phyloP scores from a whole-genome alignment of 371 early-diverging fungal genomes.

The Thermomucor indicae-seudaticae region DNA sequence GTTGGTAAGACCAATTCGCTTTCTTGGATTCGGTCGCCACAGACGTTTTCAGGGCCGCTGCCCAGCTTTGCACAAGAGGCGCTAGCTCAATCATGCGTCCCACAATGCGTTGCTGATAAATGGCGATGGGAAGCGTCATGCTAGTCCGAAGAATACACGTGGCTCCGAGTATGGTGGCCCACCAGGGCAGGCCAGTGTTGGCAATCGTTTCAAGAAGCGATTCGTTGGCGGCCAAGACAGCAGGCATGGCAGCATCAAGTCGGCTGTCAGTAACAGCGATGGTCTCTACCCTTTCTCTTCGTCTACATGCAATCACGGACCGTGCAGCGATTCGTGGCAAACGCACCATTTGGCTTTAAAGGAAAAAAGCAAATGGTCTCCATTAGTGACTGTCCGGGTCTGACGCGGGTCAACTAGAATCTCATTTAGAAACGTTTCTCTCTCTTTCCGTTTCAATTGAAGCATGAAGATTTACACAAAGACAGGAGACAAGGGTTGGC shows the following conservation, averaged over 20 bases:
- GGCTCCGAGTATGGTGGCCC: constrained; percentile 57
- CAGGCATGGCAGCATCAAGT: background rate
- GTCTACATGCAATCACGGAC: background rate
- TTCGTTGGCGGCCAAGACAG: constrained; percentile 43
- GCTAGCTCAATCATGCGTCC: constrained; percentile 54
- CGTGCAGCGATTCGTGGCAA: background rate
- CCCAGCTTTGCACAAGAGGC: constrained; percentile 66
- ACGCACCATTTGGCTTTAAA: background rate
- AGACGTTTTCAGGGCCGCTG: constrained; percentile 49
- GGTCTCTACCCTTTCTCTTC: background rate
- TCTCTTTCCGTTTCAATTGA: background rate
- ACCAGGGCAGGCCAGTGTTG: constrained; percentile 61
- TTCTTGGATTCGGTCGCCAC: constrained; percentile 42
- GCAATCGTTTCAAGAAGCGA: constrained; percentile 41
- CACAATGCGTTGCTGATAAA: constrained; percentile 62
- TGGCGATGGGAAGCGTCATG: constrained; percentile 73
- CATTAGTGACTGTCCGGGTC: too few species aligned
- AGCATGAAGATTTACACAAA: constrained; percentile 80
- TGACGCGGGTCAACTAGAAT: too few species aligned
- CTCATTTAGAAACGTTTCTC: background rate
- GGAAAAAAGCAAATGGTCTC: background rate
- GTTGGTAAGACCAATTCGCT: constrained; percentile 36
- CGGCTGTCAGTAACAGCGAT: too few species aligned
- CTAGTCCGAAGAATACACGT: constrained; percentile 58
- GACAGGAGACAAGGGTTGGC: constrained; percentile 88